Conservation (phyloP, 495 filamentous ascomycete species). For the Penicillium coprophilum region DNA sequence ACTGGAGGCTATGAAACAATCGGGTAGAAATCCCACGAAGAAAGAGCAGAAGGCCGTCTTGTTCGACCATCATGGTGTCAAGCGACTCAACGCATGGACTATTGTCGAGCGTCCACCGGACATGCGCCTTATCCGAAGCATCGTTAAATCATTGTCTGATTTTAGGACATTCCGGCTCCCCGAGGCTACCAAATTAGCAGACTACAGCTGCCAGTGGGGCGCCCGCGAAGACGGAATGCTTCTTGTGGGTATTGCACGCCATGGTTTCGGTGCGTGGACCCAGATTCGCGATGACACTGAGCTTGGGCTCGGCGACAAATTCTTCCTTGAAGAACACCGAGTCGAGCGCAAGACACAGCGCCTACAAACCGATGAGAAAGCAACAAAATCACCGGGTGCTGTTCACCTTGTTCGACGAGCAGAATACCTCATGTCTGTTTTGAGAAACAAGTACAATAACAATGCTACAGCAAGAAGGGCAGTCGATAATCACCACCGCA, state of each 20-base stretch:
- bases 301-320: constrained; percentile 82
- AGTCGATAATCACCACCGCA: constrained; percentile 86
- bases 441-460: constrained; percentile 73
- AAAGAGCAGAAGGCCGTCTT: constrained; percentile 96
- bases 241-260: constrained; percentile 83
- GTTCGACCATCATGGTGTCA: constrained; percentile 88
- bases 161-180: constrained; percentile 79
- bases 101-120: constrained; percentile 85
- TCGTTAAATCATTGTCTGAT: constrained; percentile 61
- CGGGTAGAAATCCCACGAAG: constrained; percentile 77
- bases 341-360: constrained; percentile 95
- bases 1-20: constrained; percentile 61
- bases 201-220: constrained; percentile 87
- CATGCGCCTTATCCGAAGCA: constrained; percentile 77
- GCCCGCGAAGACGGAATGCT: constrained; percentile 96
- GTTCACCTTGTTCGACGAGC: constrained; percentile 94
- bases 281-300: constrained; percentile 90
- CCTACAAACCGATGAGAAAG: constrained; percentile 67
- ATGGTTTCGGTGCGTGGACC: constrained; percentile 93
- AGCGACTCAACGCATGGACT: constrained; percentile 92
- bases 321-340: constrained; percentile 97
- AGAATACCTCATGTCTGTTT: constrained; percentile 88
- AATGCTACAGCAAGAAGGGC: constrained; percentile 68
- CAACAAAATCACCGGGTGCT: constrained; percentile 87
- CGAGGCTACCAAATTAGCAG: constrained; percentile 84